Evolutionary conservation across 257 asterid species (phyloP).

Genomic region (Solanum virginianum): DNA sequence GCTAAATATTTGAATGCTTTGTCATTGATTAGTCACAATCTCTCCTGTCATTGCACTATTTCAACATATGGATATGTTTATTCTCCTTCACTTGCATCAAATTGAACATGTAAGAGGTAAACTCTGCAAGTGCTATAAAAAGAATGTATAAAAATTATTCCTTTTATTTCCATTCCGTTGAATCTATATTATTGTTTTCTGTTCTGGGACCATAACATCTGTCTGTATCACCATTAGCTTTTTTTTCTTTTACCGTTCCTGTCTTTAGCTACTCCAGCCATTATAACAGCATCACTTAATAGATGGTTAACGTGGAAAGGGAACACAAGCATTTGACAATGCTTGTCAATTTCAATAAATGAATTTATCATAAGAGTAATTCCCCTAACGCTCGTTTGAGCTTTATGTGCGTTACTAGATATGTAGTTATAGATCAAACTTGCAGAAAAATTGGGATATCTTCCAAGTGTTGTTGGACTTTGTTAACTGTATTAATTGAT

Average conservation of each 20-base stretch:
- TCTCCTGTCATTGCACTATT: neutral
- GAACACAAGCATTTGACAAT: neutral
- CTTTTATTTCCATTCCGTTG: neutral
- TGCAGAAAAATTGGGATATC: neutral
- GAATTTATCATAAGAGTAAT: neutral
- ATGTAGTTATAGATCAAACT: neutral
- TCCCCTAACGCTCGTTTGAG: neutral
- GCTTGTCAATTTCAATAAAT: neutral
- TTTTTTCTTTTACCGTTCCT: neutral
- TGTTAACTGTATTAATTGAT: neutral
- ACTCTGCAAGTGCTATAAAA: neutral
- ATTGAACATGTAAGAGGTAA: neutral
- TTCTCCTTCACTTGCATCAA: neutral
- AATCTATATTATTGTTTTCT: neutral
- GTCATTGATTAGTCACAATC: neutral
- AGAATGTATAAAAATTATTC: neutral
- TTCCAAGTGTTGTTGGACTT: neutral
- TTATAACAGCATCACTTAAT: neutral
- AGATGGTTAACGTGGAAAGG: neutral
- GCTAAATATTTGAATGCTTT: neutral
- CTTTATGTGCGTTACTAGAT: neutral
- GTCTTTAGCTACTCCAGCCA: neutral
- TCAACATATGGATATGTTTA: neutral
- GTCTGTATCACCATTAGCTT: neutral
- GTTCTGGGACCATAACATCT: neutral